Conservation (phyloP, 352 stramenopile species). For the Stramenopiles sp. region DNA sequence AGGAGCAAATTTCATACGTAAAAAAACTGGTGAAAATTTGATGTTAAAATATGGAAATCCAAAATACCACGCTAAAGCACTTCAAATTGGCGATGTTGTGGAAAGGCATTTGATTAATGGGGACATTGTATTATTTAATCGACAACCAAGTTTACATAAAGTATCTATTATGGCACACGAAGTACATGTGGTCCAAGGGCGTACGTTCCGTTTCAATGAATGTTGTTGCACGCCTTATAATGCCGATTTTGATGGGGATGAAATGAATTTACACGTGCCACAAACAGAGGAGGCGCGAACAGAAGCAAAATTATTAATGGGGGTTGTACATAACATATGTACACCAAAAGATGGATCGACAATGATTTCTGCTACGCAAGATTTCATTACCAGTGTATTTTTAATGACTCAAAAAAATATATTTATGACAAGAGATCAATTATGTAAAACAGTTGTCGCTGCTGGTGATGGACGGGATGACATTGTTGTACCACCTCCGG, state of each 20-base stretch:
- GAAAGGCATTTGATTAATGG: slow-evolving; percentile 97
- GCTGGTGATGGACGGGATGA: slow-evolving; percentile 84
- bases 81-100: slow-evolving; percentile 92
- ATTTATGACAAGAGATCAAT: slow-evolving; percentile 70
- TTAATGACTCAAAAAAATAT: slow-evolving; percentile 93
- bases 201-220: slow-evolving; percentile 99
- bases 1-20: slow-evolving; percentile 76
- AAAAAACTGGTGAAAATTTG: slow-evolving; percentile 25
- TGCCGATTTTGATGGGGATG: slow-evolving; percentile 96
- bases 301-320: slow-evolving; percentile 89
- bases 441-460: slow-evolving; percentile 80
- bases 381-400: slow-evolving; percentile 97
- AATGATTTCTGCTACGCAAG: slow-evolving; percentile 88
- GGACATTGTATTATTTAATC: slow-evolving; percentile 98
- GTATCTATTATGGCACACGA: slow-evolving; percentile 95
- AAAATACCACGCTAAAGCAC: slow-evolving; percentile 64
- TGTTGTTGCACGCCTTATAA: slow-evolving; percentile 98
- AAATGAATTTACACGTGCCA: slow-evolving; percentile 98
- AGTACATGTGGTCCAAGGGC: slow-evolving; percentile 79
- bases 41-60: slow-evolving; percentile 79
- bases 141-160: slow-evolving; percentile 96
- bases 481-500: slow-evolving; percentile 58
- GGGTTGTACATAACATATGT: slow-evolving; percentile 89
- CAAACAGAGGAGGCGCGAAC: slow-evolving; percentile 94
- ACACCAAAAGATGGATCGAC: slow-evolving; percentile 93